These are phyloP conservation scores for Tolypocladium album DNA, from an alignment of 2,329 filamentous ascomycete genomes.

Conservation along the genomic window DNA sequence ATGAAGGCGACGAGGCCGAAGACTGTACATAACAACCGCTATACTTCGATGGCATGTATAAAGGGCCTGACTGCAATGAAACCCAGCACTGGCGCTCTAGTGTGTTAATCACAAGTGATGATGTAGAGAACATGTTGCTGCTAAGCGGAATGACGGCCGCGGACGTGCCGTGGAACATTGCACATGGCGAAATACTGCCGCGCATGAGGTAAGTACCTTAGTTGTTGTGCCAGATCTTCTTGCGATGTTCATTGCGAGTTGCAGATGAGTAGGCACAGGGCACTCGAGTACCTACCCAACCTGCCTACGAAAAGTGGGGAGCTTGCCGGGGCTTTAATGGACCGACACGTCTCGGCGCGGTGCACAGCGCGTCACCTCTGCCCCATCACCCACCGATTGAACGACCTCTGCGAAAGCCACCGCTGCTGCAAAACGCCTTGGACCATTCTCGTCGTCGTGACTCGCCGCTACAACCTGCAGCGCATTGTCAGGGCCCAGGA, in stretches of 20 bases:
- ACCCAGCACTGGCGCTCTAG: not conserved
- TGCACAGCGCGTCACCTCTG: conserved; percentile 2
- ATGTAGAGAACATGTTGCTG: not conserved
- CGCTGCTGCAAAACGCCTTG: not conserved
- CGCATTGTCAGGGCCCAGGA: not conserved
- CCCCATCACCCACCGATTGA: not conserved
- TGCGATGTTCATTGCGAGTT: too few relatives aligned
- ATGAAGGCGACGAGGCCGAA: not conserved
- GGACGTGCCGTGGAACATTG: not conserved
- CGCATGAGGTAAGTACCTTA: too few relatives aligned
- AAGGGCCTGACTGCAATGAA: not conserved
- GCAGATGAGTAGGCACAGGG: too few relatives aligned
- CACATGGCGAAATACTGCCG: too few relatives aligned
- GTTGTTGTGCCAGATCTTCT: too few relatives aligned
- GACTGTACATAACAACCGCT: not conserved
- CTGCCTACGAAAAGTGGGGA: not conserved
- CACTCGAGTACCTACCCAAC: too few relatives aligned
- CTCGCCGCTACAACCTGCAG: not conserved
- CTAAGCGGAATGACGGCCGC: not conserved
- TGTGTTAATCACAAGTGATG: not conserved
- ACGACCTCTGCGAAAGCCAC: not conserved
- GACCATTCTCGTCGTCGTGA: not conserved
- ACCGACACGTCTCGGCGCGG: conserved; percentile 17
- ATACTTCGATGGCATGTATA: not conserved
- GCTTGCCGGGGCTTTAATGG: conserved; percentile 15